Evolutionary conservation across 2,329 filamentous ascomycete genomes (phyloP), one percentile per base, ranked within the genome.

Genomic region (Fusarium devonianum): DNA sequence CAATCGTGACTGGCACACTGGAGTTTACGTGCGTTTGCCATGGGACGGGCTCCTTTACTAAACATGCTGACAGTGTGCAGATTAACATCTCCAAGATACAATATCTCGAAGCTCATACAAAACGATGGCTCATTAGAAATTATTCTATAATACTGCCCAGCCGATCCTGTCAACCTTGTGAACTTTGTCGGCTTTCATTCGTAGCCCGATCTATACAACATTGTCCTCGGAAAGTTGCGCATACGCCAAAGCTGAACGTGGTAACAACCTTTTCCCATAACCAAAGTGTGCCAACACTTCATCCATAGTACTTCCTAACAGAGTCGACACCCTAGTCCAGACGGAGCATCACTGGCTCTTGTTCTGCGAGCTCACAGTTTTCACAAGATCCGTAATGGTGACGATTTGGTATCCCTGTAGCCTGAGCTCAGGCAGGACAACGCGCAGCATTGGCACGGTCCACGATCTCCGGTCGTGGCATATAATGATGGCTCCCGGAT

Each of bases 401-500:
- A 90, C 86, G 26, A 93, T 78, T 46, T 75, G 76, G 69, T 90
- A 96, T 1, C 90, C 90, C 57, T 82, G 79, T 54, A 76, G 76
- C 70, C 76, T 85, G 64, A 95, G 73, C 67, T 89, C 87, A 0
- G 88, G 88, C 59, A 96, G 70, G 28, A 94, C 86, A 51, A 76
- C 81, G 28, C 77, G 75, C 71, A 96, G 68, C 89, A 96, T 94
- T 1, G 89, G 87, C 36, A 81, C 78, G 18, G 90, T 95, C 89
- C 92, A 96, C n/a, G 79, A 75, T 65, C 92, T 79, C 58, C 91
- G 72, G 74, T 96, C 92, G 74, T 96, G 92, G 67, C 90, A 92
- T 40, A 96, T 87, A 53, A 96, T 86, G 48, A 96, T 87, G 19
- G 83, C 86, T 0, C 92, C 92, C 0, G 88, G 86, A 35, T 82